A percentile compares a stretch with the other conserved stretches of the same genome.
Evolutionary conservation across 2,329 filamentous ascomycete species (phyloP).

Genomic region (Botrytis aclada): DNA sequence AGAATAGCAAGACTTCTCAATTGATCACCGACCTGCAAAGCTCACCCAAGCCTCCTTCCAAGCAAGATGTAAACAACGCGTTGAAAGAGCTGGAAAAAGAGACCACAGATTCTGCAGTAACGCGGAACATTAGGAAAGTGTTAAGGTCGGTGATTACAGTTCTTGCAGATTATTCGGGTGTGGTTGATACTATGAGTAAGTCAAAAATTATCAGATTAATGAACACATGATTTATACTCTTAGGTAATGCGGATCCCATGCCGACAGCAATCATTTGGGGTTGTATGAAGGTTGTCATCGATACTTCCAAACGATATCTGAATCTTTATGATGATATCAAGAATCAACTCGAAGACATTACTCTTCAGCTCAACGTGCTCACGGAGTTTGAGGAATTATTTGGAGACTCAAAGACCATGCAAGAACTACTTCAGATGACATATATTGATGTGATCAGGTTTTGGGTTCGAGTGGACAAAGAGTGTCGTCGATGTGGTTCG

Average conservation of each 20-base stretch:
- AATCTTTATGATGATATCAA: conserved; percentile 12
- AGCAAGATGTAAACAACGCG: conserved; percentile 7
- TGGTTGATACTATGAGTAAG: conserved; percentile 9
- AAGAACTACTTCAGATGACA: conserved; percentile 10
- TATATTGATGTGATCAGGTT: conserved; percentile 8
- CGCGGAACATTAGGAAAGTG: background rate
- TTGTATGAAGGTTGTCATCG: conserved; percentile 6
- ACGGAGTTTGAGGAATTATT: conserved; percentile 14
- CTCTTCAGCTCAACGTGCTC: conserved; percentile 8
- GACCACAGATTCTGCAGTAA: background rate
- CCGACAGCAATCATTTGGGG: conserved; percentile 17
- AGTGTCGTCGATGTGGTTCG: conserved; percentile 9
- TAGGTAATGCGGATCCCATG: conserved; percentile 15
- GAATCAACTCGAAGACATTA: conserved; percentile 7
- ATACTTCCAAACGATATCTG: background rate
- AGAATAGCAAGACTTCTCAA: conserved; percentile 13
- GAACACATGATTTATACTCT: background rate
- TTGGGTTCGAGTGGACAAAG: conserved; percentile 13
- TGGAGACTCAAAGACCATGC: conserved; percentile 14
- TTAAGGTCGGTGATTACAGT: conserved; percentile 1
- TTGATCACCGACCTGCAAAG: conserved; percentile 7
- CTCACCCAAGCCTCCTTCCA: background rate
- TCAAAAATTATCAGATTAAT: background rate
- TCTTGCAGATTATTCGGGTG: conserved; percentile 10
- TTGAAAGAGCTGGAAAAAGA: conserved; percentile 13